A percentile compares a stretch with the other conserved stretches of the same genome.
phyloP scores from a whole-genome alignment of 768 basidiomycete species.

The Boletellus emodensis region DNA sequence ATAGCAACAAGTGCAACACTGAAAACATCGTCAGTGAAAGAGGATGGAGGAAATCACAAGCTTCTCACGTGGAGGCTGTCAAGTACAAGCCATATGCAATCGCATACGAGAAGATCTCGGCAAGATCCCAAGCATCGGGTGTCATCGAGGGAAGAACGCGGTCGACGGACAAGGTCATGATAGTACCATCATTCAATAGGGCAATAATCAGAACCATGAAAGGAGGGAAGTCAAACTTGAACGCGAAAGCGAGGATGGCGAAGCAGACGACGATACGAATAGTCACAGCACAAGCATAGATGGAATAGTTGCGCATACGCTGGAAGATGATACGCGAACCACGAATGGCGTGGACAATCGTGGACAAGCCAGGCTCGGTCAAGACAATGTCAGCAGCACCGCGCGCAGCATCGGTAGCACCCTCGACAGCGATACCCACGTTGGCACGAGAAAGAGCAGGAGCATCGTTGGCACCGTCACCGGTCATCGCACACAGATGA shows the following conservation, averaged over 20 bases:
- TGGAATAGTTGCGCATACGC: conserved; percentile 99
- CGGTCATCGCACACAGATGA: conserved; percentile 97
- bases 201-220: conserved; percentile 99
- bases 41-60: background rate
- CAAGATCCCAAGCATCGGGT: conserved; percentile 93
- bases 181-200: conserved; percentile 95
- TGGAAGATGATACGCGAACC: conserved; percentile 99
- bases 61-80: conserved; percentile 80
- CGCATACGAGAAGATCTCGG: conserved; percentile 95
- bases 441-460: conserved; percentile 97
- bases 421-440: conserved; percentile 99
- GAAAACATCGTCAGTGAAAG: conserved; percentile 9
- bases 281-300: conserved; percentile 94
- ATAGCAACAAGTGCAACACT: conserved; percentile 77
- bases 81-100: conserved; percentile 94
- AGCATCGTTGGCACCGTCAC: conserved; percentile 99
- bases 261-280: conserved; percentile 99
- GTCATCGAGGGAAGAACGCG: conserved; percentile 90
- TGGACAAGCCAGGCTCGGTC: conserved; percentile 97
- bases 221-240: conserved; percentile 98
- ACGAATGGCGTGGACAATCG: conserved; percentile 98
- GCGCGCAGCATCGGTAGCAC: conserved; percentile 97
- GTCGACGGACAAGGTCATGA: conserved; percentile 97
- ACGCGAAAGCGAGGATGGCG: conserved; percentile 90
- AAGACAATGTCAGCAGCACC: conserved; percentile 98